phyloP scores from a whole-genome alignment of 306 rosid species.

The Begonia peltatifolia region DNA sequence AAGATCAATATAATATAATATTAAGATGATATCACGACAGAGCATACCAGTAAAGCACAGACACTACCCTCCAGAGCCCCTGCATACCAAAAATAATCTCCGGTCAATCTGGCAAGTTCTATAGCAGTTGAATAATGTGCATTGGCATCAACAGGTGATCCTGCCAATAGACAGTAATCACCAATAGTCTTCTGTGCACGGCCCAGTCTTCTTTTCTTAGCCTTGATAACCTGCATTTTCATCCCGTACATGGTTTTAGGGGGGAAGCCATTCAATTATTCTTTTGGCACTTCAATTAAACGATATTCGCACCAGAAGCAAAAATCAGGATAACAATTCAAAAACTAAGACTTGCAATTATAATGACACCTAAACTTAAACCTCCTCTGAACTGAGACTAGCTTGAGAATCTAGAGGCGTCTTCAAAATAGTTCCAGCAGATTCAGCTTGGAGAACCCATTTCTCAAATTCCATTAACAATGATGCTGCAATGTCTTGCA shows the following conservation, averaged over 20 bases:
- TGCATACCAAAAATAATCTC: conserved; percentile 89
- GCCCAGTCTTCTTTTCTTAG: conserved; percentile 90
- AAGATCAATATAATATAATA: not conserved
- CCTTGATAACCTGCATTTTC: conserved; percentile 69
- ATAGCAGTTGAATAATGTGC: conserved; percentile 82
- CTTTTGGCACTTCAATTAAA: too few species aligned
- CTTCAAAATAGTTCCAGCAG: conserved; percentile 92
- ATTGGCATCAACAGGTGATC: conserved; percentile 94
- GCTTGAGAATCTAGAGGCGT: conserved; percentile 99
- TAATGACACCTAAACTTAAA: conserved; percentile 98
- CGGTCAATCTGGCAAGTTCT: conserved; percentile 84
- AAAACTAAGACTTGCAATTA: conserved; percentile 12
- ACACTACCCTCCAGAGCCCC: conserved; percentile 96
- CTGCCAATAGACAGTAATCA: conserved; percentile 91
- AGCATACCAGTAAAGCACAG: conserved; percentile 76
- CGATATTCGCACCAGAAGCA: too few species aligned
- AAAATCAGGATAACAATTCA: too few species aligned
- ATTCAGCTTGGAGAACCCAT: conserved; percentile 95
- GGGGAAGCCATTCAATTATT: too few species aligned
- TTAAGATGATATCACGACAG: not conserved
- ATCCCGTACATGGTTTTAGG: not conserved
- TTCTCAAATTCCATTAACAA: conserved; percentile 93
- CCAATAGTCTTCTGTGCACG: conserved; percentile 98
- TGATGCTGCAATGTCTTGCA: conserved; percentile 91
- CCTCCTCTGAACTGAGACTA: conserved; percentile 99